Base-by-base conservation (phyloP, 306 rosid species). In the Pachyrhizus erosus region DNA sequence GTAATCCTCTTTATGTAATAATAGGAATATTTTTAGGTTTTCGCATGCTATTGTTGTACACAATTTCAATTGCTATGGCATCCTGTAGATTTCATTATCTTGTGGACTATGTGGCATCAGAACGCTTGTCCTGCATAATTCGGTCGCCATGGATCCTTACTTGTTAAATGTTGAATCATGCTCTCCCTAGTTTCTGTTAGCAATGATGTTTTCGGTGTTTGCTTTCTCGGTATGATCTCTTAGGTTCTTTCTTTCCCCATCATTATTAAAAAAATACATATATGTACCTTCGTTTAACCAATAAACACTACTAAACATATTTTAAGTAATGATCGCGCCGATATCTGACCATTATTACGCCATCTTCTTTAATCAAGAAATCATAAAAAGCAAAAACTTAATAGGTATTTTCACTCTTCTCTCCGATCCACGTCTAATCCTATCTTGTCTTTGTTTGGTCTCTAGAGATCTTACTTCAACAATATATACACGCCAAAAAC, bases 11-110 rank as follows among this genome's bases (percentile, higher is more conserved):
- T 37, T 74, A 54, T 34, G 29, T 54, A 29, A 55, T 54, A 29
- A 55, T 4, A 70, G 12, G 2, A 23, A 54, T 40, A 24, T 24
- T 70, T 62, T 64, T 33, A 69, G 3, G 40, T 29, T 70, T 21
- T 26, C 9, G 3, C 40, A 37, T n/a, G 48, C 23, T 31, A 8
- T 66, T 84, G 26, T 43, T 87, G 86, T 68, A 62, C 33, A 78
- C 87, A 37, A 9, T 2, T 77, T 49, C 40, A 68, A 64, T 4
- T 60, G 18, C 27, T 43, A 64, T 80, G 58, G 21, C 13, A 40
- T 46, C 70, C 73, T 31, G 49, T 45, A 7, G 26, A 33, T 73
- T 64, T 65, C 42, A 31, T 29, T 78, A 5, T 75, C 52, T 18
- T 40, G 9, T 11, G 17, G 10, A 2, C n/a, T 27, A 9, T 31